Percentiles rank a stretch among this genome's conserved stretches.
Evolutionary conservation across 2,329 filamentous ascomycete genomes (phyloP).

Genomic region (Ceratocystis alfenasii): DNA sequence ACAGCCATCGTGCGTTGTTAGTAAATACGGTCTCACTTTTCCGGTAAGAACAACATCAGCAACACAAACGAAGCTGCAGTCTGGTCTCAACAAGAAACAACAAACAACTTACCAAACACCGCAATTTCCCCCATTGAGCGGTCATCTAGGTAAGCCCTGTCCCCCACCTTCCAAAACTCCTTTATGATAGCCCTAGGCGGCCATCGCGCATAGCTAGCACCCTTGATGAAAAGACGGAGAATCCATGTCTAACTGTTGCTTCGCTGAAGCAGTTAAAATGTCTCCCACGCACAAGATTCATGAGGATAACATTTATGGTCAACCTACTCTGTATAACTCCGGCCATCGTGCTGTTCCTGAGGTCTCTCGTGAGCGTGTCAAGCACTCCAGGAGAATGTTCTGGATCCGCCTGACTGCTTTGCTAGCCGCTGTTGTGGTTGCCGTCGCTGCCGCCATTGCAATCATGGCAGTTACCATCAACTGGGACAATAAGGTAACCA

Average conservation of each 20-base stretch:
- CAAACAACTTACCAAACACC: not conserved
- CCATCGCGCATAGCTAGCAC: not conserved
- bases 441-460: conserved; percentile 11
- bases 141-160: not conserved
- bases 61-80: not conserved
- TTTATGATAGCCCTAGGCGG: not conserved
- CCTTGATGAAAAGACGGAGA: not conserved
- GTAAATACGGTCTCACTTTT: not conserved
- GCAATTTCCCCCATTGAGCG: not conserved
- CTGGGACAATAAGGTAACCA: conserved; percentile 12
- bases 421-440: conserved; percentile 13
- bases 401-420: conserved; percentile 15
- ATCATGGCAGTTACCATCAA: conserved; percentile 15
- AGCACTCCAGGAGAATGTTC: conserved; percentile 15
- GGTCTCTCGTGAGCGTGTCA: conserved; percentile 1
- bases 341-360: conserved; percentile 14
- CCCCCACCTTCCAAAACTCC: not conserved
- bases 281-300: not conserved
- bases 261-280: not conserved
- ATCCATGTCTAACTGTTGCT: not conserved
- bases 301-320: conserved; percentile 3
- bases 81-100: conserved; percentile 8
- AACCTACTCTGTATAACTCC: conserved; percentile 13
- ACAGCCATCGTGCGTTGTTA: not conserved
- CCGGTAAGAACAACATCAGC: conserved; percentile 3